These are phyloP conservation scores for Plectosphaerella sp. DNA, from an alignment of 2,329 filamentous ascomycete species.

Conservation along the genomic window DNA sequence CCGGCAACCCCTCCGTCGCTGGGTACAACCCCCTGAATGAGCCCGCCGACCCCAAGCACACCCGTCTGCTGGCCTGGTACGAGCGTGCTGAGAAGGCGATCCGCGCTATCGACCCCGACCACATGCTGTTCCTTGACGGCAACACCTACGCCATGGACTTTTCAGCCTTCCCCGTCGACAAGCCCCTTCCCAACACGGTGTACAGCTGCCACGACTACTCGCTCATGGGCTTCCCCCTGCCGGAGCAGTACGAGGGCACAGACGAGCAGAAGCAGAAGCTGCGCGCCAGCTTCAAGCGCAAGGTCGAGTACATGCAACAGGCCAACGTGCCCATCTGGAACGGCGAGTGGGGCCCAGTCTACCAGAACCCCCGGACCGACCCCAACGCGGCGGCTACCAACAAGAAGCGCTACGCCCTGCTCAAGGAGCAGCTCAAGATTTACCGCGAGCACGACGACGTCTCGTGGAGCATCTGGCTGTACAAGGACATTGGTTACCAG, in stretches of 20 bases:
- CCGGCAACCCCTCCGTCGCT: conserved; percentile 34
- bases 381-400: conserved; percentile 30
- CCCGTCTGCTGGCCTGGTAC: conserved; percentile 33
- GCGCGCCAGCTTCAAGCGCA: conserved; percentile 31
- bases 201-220: conserved; percentile 52
- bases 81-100: conserved; percentile 32
- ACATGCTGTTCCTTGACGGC: conserved; percentile 46
- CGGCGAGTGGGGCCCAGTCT: conserved; percentile 48
- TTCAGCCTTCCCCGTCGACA: conserved; percentile 29
- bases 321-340: conserved; percentile 41
- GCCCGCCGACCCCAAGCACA: conserved; percentile 23
- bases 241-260: conserved; percentile 33
- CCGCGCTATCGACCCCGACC: conserved; percentile 36
- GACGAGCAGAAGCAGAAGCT: conserved; percentile 37
- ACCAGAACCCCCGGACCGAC: conserved; percentile 34
- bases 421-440: conserved; percentile 34
- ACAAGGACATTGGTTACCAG: conserved; percentile 53
- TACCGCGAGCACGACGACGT: conserved; percentile 30
- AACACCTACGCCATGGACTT: conserved; percentile 53
- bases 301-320: conserved; percentile 36
- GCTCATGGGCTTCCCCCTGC: conserved; percentile 40
- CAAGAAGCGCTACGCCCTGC: conserved; percentile 31
- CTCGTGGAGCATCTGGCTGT: conserved; percentile 57
- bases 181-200: conserved; percentile 41
- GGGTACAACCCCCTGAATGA: conserved; percentile 34